Evolutionary conservation across 202 grass and related monocot species (phyloP), one percentile per base, ranked within the genome.

Genomic region (Bolboschoenoplectus hybrid): DNA sequence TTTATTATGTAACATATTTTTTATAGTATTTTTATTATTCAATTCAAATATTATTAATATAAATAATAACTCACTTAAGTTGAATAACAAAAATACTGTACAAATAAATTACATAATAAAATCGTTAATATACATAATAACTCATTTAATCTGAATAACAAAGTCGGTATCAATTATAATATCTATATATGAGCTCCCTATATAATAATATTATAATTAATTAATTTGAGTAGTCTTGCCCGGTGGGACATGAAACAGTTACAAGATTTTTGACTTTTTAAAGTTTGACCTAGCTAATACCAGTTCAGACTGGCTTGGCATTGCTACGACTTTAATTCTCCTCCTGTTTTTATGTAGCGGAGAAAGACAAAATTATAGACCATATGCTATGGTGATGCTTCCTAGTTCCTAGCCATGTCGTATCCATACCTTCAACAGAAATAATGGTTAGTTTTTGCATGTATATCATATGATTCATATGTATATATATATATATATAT

Each of bases 171-270:
- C n/a, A n/a, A n/a, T n/a, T n/a, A n/a, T n/a, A n/a, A n/a, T n/a
- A n/a, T n/a, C n/a, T n/a, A n/a, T n/a, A n/a, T n/a, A 26, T 26
- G 26, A 26, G 26, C 26, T 26, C 26, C 26, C 26, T 26, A 26
- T 26, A 26, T 26, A 26, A 26, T 26, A 26, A 26, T 26, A 26
- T 26, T 26, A 26, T 63, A 8, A 63, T 64, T 9, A 1, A 9
- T 67, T 13, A 67, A 40, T 79, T 79, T 79, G 75, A 58, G 52
- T 79, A 26, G 17, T 62, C 52, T 58, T 58, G 75, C 52, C 75
- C 13, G 7, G 36, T 58, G 34, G 75, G 75, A 60, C 34, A 40
- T 58, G 52, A 58, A 79, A 79, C 74, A 39, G 35, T 57, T 58
- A 35, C 16, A 40, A 60, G 75, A 79, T 11, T 58, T 26, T 58